These are phyloP conservation scores for Gliomastix tumulicola DNA, from an alignment of 2,329 filamentous ascomycete genomes.

Conservation along the genomic window DNA sequence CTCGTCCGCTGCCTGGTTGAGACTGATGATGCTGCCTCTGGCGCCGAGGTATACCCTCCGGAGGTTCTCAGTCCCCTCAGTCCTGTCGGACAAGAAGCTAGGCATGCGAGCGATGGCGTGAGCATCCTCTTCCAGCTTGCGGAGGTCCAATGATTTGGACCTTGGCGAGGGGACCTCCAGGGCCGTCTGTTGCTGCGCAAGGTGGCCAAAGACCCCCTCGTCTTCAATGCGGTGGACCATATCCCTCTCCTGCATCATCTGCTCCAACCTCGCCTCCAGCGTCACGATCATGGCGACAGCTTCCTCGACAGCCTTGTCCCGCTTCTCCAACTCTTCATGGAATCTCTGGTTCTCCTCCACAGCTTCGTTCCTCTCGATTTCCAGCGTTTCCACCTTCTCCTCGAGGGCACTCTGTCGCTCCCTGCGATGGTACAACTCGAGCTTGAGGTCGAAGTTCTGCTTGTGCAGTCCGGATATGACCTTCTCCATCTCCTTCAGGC, in stretches of 20 bases:
- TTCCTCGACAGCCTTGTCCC: conserved; percentile 64
- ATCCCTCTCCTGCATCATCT: conserved; percentile 44
- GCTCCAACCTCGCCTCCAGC: conserved; percentile 53
- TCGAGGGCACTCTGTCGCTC: conserved; percentile 57
- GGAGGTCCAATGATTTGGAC: not conserved
- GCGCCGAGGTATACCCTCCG: conserved; percentile 50
- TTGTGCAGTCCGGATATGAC: conserved; percentile 64
- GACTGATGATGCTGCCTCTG: conserved; percentile 39
- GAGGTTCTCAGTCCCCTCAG: conserved; percentile 52
- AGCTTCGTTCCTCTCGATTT: conserved; percentile 44
- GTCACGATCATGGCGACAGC: conserved; percentile 63
- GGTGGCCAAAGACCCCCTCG: conserved; percentile 21
- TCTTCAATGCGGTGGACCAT: conserved; percentile 44
- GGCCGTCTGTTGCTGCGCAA: conserved; percentile 8
- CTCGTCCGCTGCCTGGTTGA: conserved; percentile 39
- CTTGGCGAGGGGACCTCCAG: not conserved
- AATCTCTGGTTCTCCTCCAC: conserved; percentile 53
- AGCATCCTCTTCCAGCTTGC: conserved; percentile 17
- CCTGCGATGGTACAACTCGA: conserved; percentile 63
- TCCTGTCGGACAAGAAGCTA: conserved; percentile 56
- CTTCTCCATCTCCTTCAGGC: conserved; percentile 62
- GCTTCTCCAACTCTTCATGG: conserved; percentile 54
- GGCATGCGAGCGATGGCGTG: conserved; percentile 50
- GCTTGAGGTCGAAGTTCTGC: conserved; percentile 70
- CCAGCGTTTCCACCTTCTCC: conserved; percentile 46